Percentiles rank a stretch among this genome's conserved stretches.
phyloP scores from a whole-genome alignment of 495 filamentous ascomycete genomes.

The Penicillium parvum region DNA sequence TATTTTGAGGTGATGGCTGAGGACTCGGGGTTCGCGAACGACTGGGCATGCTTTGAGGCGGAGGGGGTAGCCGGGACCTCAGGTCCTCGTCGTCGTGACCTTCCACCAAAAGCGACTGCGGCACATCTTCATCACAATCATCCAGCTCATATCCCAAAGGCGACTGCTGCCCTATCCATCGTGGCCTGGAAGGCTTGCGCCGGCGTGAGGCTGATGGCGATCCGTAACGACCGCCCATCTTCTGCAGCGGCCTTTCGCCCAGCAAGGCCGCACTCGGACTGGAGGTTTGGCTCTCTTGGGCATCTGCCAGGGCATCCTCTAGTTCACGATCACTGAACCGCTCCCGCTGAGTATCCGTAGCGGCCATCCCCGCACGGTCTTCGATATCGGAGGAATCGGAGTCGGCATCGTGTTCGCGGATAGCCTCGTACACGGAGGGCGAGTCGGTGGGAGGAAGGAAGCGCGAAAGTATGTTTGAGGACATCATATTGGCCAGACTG shows the following conservation, averaged over 20 bases:
- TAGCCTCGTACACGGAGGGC: conserved; percentile 67
- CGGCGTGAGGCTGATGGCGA: conserved; percentile 21
- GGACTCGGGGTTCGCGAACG: conserved; percentile 22
- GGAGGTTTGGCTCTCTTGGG: conserved; percentile 54
- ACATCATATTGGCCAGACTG: conserved; percentile 52
- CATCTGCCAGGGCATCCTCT: conserved; percentile 60
- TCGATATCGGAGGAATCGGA: conserved; percentile 60
- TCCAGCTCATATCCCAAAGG: conserved; percentile 48
- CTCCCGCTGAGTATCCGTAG: conserved; percentile 63
- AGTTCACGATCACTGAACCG: conserved; percentile 70
- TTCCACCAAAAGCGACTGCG: conserved; percentile 82
- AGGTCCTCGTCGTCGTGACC: conserved; percentile 37
- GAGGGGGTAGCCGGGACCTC: conserved; percentile 33
- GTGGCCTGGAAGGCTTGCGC: conserved; percentile 29
- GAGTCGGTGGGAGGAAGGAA: conserved; percentile 62
- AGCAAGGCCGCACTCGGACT: conserved; percentile 50
- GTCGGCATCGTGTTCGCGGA: conserved; percentile 56
- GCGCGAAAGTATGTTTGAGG: conserved; percentile 72
- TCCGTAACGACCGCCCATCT: conserved; percentile 8
- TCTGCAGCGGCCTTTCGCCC: conserved; percentile 14
- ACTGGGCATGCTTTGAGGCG: conserved; percentile 28
- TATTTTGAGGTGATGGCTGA: conserved; percentile 48
- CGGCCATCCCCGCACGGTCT: conserved; percentile 59
- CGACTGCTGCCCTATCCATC: conserved; percentile 28
- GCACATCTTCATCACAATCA: conserved; percentile 90